Percentiles rank a stretch among this genome's conserved stretches.
phyloP scores from a whole-genome alignment of 805 yeast species.

The Kodamaea kakaduensis region DNA sequence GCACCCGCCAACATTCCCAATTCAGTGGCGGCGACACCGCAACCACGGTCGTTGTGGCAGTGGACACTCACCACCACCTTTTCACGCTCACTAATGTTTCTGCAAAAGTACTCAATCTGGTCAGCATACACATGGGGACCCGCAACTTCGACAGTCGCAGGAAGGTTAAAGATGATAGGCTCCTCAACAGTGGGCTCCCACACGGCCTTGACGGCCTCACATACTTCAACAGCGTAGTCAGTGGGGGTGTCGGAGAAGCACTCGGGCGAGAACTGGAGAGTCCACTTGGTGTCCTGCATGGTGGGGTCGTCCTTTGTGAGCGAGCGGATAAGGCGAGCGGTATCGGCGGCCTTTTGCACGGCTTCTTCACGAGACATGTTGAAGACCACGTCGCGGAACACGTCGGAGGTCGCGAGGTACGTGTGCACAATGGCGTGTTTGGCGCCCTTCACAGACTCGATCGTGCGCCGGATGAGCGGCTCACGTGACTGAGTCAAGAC shows the following conservation, averaged over 20 bases:
- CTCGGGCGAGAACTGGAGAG: conserved; percentile 75
- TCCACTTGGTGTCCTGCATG: conserved; percentile 62
- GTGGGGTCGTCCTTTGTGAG: conserved; percentile 72
- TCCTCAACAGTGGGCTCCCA: conserved; percentile 76
- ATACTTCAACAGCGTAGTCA: conserved; percentile 69
- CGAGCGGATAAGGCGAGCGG: conserved; percentile 62
- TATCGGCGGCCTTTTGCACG: conserved; percentile 62
- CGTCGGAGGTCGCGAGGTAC: conserved; percentile 71
- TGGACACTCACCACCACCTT: conserved; percentile 68
- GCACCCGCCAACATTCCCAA: conserved; percentile 79
- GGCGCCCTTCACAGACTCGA: conserved; percentile 70
- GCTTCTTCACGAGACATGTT: conserved; percentile 69
- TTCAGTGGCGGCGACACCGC: conserved; percentile 81
- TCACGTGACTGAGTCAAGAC: conserved; percentile 76
- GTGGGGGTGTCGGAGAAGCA: conserved; percentile 71
- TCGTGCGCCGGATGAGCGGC: conserved; percentile 67
- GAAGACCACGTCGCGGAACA: conserved; percentile 72
- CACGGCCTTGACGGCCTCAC: conserved; percentile 74
- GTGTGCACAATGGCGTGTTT: conserved; percentile 69
- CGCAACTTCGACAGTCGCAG: conserved; percentile 78
- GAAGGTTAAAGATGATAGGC: conserved; percentile 74
- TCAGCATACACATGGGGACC: conserved; percentile 76
- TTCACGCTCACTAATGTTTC: conserved; percentile 65
- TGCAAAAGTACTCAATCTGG: conserved; percentile 71
- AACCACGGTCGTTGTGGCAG: conserved; percentile 78